phyloP scores from a whole-genome alignment of 441 rosid species.

The Pelargonium myrrhifolium region DNA sequence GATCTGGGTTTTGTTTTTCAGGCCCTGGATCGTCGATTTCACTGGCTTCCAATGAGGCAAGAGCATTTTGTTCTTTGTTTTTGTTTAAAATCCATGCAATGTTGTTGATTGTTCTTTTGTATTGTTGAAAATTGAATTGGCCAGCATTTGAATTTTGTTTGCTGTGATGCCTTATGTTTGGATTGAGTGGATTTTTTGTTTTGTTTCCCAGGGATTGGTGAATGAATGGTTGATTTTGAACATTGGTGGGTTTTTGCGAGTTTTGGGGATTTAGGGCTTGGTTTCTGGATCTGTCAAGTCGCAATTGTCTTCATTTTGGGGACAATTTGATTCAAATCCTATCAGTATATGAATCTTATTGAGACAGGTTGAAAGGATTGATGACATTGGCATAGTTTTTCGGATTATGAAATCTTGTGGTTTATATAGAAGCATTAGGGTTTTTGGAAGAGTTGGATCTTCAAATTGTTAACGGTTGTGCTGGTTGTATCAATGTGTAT shows the following conservation, averaged over 20 bases:
- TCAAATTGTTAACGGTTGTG: neutral
- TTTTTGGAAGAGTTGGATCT: neutral
- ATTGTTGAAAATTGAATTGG: no score
- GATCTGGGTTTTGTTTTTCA: neutral
- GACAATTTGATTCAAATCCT: neutral
- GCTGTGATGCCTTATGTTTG: neutral
- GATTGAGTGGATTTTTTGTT: neutral
- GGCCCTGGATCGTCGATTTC: no score
- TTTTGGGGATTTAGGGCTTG: neutral
- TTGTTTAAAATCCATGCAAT: no score
- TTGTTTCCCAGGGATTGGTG: neutral
- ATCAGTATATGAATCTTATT: neutral
- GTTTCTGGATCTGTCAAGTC: neutral
- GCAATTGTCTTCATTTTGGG: neutral
- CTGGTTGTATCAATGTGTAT: no score
- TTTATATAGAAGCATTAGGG: neutral
- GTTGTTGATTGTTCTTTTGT: no score
- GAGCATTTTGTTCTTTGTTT: no score
- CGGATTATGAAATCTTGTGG: neutral
- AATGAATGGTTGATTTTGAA: constrained; percentile 1
- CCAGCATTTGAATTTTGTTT: no score
- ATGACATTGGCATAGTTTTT: neutral
- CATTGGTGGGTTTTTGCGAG: neutral
- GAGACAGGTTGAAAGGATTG: neutral
- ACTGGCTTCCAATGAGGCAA: no score